A percentile compares a stretch with the other conserved stretches of the same genome.
Evolutionary conservation across 768 basidiomycete species (phyloP).

Genomic region (Dacryopinax spathularia): DNA sequence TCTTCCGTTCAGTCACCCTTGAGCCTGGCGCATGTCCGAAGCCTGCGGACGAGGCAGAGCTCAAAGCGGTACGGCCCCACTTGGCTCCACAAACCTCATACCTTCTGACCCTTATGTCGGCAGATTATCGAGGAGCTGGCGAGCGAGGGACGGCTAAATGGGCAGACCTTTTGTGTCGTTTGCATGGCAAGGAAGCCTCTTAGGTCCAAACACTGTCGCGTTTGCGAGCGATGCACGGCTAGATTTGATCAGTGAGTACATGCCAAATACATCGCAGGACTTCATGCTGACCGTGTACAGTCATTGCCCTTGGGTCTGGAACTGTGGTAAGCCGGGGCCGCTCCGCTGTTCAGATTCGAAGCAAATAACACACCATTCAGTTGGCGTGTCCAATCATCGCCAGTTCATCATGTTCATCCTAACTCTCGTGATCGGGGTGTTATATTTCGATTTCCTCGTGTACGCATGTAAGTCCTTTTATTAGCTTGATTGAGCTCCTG

Average conservation of each 20-base stretch:
- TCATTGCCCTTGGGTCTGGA: constrained; percentile 99
- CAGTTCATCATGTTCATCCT: constrained; percentile 90
- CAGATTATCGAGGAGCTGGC: constrained; percentile 86
- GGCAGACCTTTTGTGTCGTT: constrained; percentile 89
- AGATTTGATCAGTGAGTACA: constrained; percentile 78
- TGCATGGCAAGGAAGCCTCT: constrained; percentile 90
- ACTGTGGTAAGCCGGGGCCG: constrained; percentile 52
- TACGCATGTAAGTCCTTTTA: constrained; percentile 54
- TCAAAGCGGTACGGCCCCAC: constrained; percentile 78
- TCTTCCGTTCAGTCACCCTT: constrained; percentile 75
- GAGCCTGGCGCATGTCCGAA: constrained; percentile 82
- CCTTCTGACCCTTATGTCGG: not conserved
- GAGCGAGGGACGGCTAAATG: constrained; percentile 75
- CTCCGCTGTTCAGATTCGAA: constrained; percentile 7
- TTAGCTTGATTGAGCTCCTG: constrained; percentile 1
- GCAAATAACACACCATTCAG: constrained; percentile 27
- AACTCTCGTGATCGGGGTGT: constrained; percentile 68
- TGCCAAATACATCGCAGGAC: not conserved
- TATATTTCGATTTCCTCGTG: constrained; percentile 69
- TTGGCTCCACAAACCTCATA: constrained; percentile 5
- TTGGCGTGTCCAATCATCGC: constrained; percentile 86
- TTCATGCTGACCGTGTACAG: constrained; percentile 28
- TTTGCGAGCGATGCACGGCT: constrained; percentile 79
- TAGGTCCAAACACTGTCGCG: constrained; percentile 87
- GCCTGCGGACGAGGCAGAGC: constrained; percentile 65